Conservation (phyloP, 805 yeast species). For the Cyberlindnera meyerae region DNA sequence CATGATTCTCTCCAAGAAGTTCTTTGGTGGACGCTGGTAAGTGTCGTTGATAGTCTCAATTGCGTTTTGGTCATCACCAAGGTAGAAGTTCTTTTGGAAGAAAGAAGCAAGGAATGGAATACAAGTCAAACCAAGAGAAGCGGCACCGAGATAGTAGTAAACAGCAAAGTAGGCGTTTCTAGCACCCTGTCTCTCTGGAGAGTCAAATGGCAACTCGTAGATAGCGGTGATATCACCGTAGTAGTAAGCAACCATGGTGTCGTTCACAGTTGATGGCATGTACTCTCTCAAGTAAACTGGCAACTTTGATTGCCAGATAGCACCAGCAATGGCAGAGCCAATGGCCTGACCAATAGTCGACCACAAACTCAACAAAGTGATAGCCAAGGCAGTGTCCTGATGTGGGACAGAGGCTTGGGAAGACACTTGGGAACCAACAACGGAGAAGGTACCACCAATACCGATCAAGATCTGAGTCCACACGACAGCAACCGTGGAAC, state of each 20-base stretch:
- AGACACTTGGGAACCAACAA: conserved; percentile 33
- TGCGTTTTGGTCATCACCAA: conserved; percentile 34
- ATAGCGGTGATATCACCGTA: conserved; percentile 25
- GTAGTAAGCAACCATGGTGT: conserved; percentile 19
- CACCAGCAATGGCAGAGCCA: conserved; percentile 37
- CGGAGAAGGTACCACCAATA: conserved; percentile 37
- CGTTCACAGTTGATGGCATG: conserved; percentile 25
- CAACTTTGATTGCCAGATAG: conserved; percentile 33
- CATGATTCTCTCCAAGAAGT: conserved; percentile 3
- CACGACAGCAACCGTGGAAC: conserved; percentile 24
- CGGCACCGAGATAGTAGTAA: conserved; percentile 25
- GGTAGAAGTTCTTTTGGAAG: conserved; percentile 32
- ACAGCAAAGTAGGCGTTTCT: conserved; percentile 30
- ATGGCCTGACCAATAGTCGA: conserved; percentile 35
- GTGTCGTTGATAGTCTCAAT: conserved; percentile 23
- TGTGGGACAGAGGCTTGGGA: conserved; percentile 39
- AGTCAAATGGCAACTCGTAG: conserved; percentile 24
- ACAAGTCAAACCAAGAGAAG: conserved; percentile 27
- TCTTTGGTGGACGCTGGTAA: neutral
- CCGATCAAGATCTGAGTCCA: conserved; percentile 33
- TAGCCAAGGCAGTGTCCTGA: conserved; percentile 37
- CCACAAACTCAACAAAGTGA: conserved; percentile 32
- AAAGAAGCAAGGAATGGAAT: conserved; percentile 28
- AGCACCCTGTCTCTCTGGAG: conserved; percentile 30
- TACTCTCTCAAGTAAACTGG: conserved; percentile 27